Conservation (phyloP, 1,139 yeast genomes). For the Zygosaccharomyces sapae region DNA sequence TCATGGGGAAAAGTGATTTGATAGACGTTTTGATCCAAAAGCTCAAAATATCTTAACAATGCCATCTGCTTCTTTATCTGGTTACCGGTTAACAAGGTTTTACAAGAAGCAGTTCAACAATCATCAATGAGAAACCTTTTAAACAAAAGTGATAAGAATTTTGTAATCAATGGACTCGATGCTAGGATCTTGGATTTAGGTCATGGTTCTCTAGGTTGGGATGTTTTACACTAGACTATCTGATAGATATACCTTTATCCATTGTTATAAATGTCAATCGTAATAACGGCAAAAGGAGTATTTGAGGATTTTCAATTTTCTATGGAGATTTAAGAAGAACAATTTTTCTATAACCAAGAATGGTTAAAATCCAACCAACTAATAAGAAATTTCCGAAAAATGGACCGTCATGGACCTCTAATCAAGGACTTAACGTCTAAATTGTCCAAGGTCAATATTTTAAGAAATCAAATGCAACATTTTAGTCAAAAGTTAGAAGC, state of each 20-base stretch:
- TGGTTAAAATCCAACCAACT: constrained; percentile 45
- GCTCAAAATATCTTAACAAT: constrained; percentile 54
- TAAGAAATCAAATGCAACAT: constrained; percentile 29
- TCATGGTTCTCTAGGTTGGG: constrained; percentile 80
- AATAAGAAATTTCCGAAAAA: constrained; percentile 31
- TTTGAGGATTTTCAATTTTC: constrained; percentile 74
- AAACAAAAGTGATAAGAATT: constrained; percentile 34
- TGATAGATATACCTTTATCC: constrained; percentile 55
- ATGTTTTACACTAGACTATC: constrained; percentile 82
- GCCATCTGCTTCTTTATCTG: constrained; percentile 58
- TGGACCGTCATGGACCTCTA: constrained; percentile 23
- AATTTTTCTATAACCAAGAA: constrained; percentile 47
- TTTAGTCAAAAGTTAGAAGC: constrained; percentile 26
- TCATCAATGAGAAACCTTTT: constrained; percentile 52
- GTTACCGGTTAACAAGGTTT: constrained; percentile 63
- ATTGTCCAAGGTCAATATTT: constrained; percentile 25
- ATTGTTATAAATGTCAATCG: constrained; percentile 42
- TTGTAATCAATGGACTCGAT: constrained; percentile 56
- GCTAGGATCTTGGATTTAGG: constrained; percentile 73
- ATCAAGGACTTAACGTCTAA: constrained; percentile 28
- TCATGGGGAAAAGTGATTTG: constrained; percentile 77
- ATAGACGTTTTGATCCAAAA: constrained; percentile 56
- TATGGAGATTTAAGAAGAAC: constrained; percentile 74
- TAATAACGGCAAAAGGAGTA: constrained; percentile 55
- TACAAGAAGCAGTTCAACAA: constrained; percentile 61